Evolutionary conservation across 176 grass and related monocot species (phyloP).

Genomic region (Melocanna baccifera): DNA sequence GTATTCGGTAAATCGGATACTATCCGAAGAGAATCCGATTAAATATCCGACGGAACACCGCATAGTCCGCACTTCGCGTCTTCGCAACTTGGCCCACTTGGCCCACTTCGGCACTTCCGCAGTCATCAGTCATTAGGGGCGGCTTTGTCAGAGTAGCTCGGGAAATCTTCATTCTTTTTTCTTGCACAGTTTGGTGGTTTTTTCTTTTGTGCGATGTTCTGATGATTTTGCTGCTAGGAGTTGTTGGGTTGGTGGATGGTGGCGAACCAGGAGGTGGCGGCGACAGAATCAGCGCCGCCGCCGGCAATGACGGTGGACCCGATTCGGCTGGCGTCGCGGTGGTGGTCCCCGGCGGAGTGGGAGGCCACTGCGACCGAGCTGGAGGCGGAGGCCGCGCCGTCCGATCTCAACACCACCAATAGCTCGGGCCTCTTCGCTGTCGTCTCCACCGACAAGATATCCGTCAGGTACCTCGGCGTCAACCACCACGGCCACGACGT

Average conservation of each 20-base stretch:
- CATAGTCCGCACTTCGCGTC: no score
- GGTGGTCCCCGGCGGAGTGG: conserved; percentile 59
- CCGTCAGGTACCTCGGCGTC: conserved; percentile 53
- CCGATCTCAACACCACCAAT: conserved; percentile 85
- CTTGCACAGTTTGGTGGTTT: not conserved
- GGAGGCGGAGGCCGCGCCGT: conserved; percentile 63
- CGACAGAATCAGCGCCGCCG: conserved; percentile 3
- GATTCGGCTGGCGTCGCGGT: conserved; percentile 55
- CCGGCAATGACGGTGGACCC: conserved; percentile 24
- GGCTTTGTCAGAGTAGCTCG: not conserved
- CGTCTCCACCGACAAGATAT: conserved; percentile 81
- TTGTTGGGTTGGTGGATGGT: conserved; percentile 44
- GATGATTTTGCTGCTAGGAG: not conserved
- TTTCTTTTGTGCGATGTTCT: not conserved
- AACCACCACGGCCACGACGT: conserved; percentile 73
- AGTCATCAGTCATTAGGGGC: no score
- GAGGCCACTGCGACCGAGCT: conserved; percentile 37
- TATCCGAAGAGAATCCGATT: no score
- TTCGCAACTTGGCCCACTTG: no score
- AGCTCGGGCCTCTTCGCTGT: conserved; percentile 76
- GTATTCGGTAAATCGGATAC: no score
- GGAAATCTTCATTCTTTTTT: not conserved
- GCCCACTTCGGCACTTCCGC: no score
- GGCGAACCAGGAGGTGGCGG: conserved; percentile 35
- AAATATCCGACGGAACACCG: no score